These are phyloP conservation scores for Pichia cabralensis DNA, from an alignment of 805 yeast species.

Conservation along the genomic window DNA sequence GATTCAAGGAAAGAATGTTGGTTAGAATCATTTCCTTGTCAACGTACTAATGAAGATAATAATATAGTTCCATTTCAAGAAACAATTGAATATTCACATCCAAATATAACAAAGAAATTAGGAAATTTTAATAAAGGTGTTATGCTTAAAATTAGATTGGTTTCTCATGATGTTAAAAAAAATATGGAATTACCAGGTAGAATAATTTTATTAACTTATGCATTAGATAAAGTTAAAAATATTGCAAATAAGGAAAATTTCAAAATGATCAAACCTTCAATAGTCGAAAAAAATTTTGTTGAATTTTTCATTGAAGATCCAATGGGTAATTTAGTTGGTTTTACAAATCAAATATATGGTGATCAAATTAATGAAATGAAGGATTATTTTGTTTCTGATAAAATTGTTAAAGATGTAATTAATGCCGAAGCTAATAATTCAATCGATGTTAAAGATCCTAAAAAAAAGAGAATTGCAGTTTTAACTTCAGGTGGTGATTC, in stretches of 20 bases:
- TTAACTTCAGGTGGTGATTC: conserved; percentile 99
- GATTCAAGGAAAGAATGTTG: conserved; percentile 64
- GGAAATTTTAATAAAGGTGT: conserved; percentile 30
- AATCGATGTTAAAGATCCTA: neutral
- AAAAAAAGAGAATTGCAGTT: conserved; percentile 54
- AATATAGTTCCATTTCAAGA: conserved; percentile 29
- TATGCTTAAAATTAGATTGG: conserved; percentile 36
- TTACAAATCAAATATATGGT: conserved; percentile 28
- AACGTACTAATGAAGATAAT: conserved; percentile 13
- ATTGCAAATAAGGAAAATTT: conserved; percentile 15
- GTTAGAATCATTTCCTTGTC: conserved; percentile 57
- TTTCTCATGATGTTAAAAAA: conserved; percentile 27
- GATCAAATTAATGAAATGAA: conserved; percentile 2
- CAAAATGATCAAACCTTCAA: conserved; percentile 11
- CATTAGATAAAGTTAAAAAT: conserved; percentile 21
- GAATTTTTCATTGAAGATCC: conserved; percentile 45
- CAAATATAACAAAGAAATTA: conserved; percentile 9
- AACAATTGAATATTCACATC: conserved; percentile 19
- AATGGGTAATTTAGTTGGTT: conserved; percentile 50
- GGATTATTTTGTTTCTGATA: conserved; percentile 9
- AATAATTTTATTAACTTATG: conserved; percentile 32
- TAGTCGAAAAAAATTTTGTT: conserved; percentile 9
- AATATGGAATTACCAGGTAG: conserved; percentile 27
- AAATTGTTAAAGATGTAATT: neutral
- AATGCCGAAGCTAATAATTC: neutral